Conservation (phyloP, 2,329 filamentous ascomycete genomes). For the Talaromyces funiculosus region DNA sequence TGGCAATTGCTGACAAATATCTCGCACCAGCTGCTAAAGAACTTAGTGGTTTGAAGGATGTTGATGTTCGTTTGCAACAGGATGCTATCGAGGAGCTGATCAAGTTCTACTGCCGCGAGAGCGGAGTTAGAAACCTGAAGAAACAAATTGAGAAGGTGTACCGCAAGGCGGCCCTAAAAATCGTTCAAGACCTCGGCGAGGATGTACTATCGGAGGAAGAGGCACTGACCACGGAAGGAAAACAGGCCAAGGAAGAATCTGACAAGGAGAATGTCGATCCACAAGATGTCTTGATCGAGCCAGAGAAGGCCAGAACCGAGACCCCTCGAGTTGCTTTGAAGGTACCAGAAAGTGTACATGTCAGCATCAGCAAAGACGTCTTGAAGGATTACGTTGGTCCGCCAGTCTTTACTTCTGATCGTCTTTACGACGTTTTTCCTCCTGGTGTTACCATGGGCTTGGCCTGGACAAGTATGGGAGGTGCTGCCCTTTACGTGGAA, state of each 20-base stretch:
- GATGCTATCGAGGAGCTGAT: constrained; percentile 93
- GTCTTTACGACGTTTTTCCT: constrained; percentile 88
- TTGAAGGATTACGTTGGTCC: constrained; percentile 96
- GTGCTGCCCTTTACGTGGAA: constrained; percentile 93
- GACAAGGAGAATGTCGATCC: constrained; percentile 57
- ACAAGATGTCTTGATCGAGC: constrained; percentile 54
- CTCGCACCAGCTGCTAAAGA: constrained; percentile 93
- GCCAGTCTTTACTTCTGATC: constrained; percentile 89
- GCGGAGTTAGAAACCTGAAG: constrained; percentile 93
- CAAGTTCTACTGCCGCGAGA: constrained; percentile 97
- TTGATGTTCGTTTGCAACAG: constrained; percentile 79
- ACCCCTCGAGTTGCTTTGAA: constrained; percentile 68
- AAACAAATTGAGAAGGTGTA: constrained; percentile 99
- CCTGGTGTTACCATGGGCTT: constrained; percentile 96
- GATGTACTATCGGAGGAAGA: constrained; percentile 73
- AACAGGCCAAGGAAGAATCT: constrained; percentile 60
- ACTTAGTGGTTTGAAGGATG: constrained; percentile 80
- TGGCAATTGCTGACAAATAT: constrained; percentile 93
- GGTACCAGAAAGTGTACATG: constrained; percentile 80
- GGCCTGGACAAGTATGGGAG: constrained; percentile 96
- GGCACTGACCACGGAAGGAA: constrained; percentile 79
- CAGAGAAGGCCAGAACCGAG: constrained; percentile 42
- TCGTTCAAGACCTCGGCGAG: constrained; percentile 89
- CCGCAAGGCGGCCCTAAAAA: constrained; percentile 93
- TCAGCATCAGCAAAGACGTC: constrained; percentile 80